Evolutionary conservation across 139 green algal genomes (phyloP), one percentile per base, ranked within the genome.

Genomic region (Picochlorum sp.): DNA sequence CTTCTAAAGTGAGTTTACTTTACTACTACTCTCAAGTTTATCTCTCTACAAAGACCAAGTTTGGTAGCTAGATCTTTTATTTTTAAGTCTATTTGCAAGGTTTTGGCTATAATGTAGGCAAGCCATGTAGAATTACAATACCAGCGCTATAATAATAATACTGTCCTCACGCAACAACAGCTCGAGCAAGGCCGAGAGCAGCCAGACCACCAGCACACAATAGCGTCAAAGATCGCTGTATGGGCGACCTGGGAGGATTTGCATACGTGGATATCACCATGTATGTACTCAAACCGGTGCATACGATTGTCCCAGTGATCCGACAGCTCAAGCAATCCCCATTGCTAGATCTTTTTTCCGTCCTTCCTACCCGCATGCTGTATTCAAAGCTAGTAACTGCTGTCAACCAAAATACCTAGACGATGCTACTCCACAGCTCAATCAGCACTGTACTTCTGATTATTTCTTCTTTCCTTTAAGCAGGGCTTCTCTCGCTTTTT

Each of bases 381-480:
- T 33, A 30, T 37, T 24, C 49, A 33, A 30, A 20, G 7, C 24
- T 32, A 25, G 59, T n/a, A n/a, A n/a, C n/a, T n/a, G n/a, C n/a
- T n/a, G n/a, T 14, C 32, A 16, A 2, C 13, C 53, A 7, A 5
- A 12, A 1, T 1, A 24, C 25, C 7, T n/a, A 22, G 36, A 26
- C 2, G 39, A 0, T 53, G 32, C 18, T 62, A 22, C 25, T 20
- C 33, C 55, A 37, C 35, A 0, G 26, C 30, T 31, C 26, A 8
- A 31, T 26, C 7, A 28, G 14, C n/a, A n/a, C n/a, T n/a, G n/a
- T n/a, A n/a, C n/a, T 45, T 47, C n/a, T 32, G 5, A 29, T 72
- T 55, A 73, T 56, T 73, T 73, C 66, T 73, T 73, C 59, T 73
- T 73, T 16, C 66, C 66, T 41, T 73, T 64, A 2, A 30, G 12